Conservation (phyloP, 139 green algal species). For the Chlorella sp. region DNA sequence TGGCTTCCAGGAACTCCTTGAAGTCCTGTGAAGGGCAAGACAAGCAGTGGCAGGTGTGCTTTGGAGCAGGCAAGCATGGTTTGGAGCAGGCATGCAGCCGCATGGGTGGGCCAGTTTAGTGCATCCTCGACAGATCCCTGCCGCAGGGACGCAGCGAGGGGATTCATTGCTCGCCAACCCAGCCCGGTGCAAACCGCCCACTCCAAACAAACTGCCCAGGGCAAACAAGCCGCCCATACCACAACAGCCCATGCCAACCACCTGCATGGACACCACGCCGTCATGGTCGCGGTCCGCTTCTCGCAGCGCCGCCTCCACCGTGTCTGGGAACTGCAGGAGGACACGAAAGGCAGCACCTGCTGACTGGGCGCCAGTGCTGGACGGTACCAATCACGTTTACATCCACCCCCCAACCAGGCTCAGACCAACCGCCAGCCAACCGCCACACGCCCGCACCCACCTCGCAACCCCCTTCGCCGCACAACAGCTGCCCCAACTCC, state of each 20-base stretch:
- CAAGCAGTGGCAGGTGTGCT: too few relatives aligned
- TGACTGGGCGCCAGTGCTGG: too few relatives aligned
- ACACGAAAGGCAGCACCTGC: neutral
- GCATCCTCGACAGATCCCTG: too few relatives aligned
- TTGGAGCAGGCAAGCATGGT: too few relatives aligned
- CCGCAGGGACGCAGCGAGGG: too few relatives aligned
- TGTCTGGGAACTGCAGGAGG: slow-evolving; percentile 42
- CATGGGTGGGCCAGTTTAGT: too few relatives aligned
- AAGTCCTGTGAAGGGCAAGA: slow-evolving; percentile 35
- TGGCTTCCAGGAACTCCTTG: slow-evolving; percentile 39
- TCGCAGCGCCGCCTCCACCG: slow-evolving; percentile 60
- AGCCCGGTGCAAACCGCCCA: too few relatives aligned
- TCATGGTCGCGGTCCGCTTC: slow-evolving; percentile 57
- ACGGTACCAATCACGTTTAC: neutral
- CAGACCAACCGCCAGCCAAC: neutral
- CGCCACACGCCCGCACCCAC: neutral
- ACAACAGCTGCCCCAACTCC: slow-evolving; percentile 60
- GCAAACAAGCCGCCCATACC: too few relatives aligned
- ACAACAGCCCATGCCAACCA: too few relatives aligned
- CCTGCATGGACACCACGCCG: slow-evolving; percentile 43
- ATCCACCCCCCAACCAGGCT: neutral
- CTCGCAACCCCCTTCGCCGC: slow-evolving; percentile 42
- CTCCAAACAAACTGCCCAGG: too few relatives aligned
- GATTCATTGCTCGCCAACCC: too few relatives aligned
- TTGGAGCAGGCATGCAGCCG: too few relatives aligned